Evolutionary conservation across 331 rosid species (phyloP).

Genomic region (Saraca asoca): DNA sequence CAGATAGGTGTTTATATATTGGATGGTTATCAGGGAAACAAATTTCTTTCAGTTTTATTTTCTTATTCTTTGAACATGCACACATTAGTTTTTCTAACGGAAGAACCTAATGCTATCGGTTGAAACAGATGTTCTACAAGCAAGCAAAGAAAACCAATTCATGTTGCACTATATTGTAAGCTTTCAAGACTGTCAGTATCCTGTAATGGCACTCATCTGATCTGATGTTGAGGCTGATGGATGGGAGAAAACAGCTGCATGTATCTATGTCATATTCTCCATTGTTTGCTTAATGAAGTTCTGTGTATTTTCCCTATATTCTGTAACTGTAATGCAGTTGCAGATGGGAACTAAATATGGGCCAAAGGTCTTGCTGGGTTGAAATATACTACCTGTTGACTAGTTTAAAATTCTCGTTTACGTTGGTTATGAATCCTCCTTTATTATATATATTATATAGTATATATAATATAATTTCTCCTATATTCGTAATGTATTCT

Average conservation of each 20-base stretch:
- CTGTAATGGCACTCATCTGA: constrained; percentile 26
- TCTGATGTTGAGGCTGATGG: constrained; percentile 41
- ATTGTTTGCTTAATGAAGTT: constrained; percentile 54
- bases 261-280: constrained; percentile 47
- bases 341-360: constrained; percentile 35
- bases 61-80: no score
- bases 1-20: no score
- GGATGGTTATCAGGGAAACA: no score
- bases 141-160: constrained; percentile 90
- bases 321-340: constrained; percentile 20
- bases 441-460: constrained; percentile 33
- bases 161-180: constrained; percentile 79
- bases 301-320: constrained; percentile 39
- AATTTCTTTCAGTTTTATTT: no score
- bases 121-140: constrained; percentile 97
- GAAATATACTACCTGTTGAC: constrained; percentile 29
- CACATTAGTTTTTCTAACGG: constrained; percentile 16
- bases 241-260: constrained; percentile 46
- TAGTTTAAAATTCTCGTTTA: constrained; percentile 26
- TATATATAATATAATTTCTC: constrained; percentile 28
- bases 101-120: constrained; percentile 29
- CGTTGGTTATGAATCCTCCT: constrained; percentile 36
- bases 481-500: constrained; percentile 33
- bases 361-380: constrained; percentile 33
- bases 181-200: constrained; percentile 35